Evolutionary conservation across 768 basidiomycete genomes (phyloP).

Genomic region (Trametes cubensis): DNA sequence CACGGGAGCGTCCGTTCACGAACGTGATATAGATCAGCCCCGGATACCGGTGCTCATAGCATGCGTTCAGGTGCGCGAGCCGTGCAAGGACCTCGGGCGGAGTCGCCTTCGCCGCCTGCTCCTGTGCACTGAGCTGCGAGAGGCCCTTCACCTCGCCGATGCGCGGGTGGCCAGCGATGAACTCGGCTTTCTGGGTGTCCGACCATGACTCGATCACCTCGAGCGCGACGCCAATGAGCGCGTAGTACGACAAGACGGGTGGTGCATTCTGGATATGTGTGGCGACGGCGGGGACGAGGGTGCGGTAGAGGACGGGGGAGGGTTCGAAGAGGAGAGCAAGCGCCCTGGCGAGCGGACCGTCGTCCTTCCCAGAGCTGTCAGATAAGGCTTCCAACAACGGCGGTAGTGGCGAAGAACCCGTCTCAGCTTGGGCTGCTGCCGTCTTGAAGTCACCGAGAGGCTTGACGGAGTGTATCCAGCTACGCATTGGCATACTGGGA

Average conservation of each 20-base stretch:
- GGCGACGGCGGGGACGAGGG: constrained; percentile 58
- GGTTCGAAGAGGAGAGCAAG: constrained; percentile 64
- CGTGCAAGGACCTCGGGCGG: constrained; percentile 74
- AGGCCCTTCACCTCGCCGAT: constrained; percentile 84
- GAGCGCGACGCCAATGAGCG: constrained; percentile 60
- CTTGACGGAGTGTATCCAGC: constrained; percentile 24
- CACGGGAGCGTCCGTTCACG: constrained; percentile 81
- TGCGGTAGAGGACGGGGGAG: constrained; percentile 55
- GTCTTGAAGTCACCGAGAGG: constrained; percentile 18
- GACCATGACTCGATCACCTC: constrained; percentile 56
- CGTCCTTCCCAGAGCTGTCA: constrained; percentile 19
- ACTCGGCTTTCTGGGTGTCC: constrained; percentile 51
- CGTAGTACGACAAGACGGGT: constrained; percentile 43
- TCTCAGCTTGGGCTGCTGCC: background rate
- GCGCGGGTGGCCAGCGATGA: constrained; percentile 85
- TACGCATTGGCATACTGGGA: constrained; percentile 7
- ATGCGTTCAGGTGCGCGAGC: constrained; percentile 72
- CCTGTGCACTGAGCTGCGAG: constrained; percentile 73
- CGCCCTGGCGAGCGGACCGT: constrained; percentile 36
- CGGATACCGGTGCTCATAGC: constrained; percentile 74
- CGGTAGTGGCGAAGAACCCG: constrained; percentile 22
- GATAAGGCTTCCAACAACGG: constrained; percentile 22
- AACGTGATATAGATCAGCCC: constrained; percentile 89
- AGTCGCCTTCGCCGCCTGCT: constrained; percentile 70
- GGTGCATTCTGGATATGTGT: constrained; percentile 11